These are phyloP conservation scores for Albifimbria verrucaria DNA, from an alignment of 2,329 filamentous ascomycete species.

Conservation along the genomic window DNA sequence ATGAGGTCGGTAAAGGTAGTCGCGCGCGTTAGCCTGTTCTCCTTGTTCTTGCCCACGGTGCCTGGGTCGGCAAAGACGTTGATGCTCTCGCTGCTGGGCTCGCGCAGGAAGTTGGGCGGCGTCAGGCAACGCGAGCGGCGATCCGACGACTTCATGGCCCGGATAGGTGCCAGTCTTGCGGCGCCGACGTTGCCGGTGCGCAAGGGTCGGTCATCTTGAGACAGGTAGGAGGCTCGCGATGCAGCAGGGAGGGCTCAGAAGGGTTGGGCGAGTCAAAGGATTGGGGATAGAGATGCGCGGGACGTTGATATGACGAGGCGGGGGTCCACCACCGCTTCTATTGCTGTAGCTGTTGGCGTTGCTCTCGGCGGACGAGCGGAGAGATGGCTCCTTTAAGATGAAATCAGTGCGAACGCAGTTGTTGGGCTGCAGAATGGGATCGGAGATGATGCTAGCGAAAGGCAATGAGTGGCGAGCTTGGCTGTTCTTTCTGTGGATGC, in stretches of 20 bases:
- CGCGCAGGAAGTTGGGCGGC: conserved; percentile 34
- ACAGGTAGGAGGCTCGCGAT: conserved; percentile 15
- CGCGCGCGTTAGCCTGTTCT: conserved; percentile 24
- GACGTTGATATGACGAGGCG: conserved; percentile 8
- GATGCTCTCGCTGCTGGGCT: conserved; percentile 47
- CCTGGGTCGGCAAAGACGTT: conserved; percentile 49
- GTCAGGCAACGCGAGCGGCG: conserved; percentile 18
- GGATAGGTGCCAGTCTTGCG: conserved; percentile 31
- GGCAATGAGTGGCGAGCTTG: conserved; percentile 9
- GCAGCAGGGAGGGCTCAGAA: conserved; percentile 11
- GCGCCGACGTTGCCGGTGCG: conserved; percentile 22
- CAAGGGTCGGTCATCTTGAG: conserved; percentile 20
- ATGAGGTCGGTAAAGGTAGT: conserved; percentile 55
- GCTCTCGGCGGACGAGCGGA: conserved; percentile 6
- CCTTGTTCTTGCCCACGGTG: conserved; percentile 28
- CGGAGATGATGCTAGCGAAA: conserved; percentile 49
- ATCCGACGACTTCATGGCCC: conserved; percentile 32
- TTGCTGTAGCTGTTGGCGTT: no score
- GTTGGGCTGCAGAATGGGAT: conserved; percentile 48
- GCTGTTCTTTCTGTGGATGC: conserved; percentile 16
- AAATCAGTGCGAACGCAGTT: conserved; percentile 51
- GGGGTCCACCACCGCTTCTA: no score
- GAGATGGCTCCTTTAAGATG: conserved; percentile 35
- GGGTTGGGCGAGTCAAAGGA: conserved; percentile 31
- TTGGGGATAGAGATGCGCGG: conserved; percentile 30